These are phyloP conservation scores for Dothideomycetidae sp. DNA, from an alignment of 2,329 filamentous ascomycete species.

Conservation along the genomic window DNA sequence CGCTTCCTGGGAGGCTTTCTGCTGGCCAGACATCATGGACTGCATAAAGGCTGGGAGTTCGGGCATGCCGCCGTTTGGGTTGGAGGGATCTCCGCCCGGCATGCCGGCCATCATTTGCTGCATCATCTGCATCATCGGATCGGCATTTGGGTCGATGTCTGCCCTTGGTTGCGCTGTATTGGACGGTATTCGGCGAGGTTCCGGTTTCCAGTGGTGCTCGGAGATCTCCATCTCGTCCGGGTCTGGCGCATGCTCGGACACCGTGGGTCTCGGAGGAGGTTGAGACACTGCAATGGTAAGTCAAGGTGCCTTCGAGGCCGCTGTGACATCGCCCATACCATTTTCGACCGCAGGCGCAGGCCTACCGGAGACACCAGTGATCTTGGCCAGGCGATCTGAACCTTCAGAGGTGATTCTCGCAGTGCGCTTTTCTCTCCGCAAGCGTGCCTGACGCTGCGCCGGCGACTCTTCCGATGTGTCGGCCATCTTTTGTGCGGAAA, in stretches of 20 bases:
- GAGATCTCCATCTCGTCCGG: slow-evolving; percentile 70
- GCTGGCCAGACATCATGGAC: slow-evolving; percentile 31
- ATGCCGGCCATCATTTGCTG: slow-evolving; percentile 51
- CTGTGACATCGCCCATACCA: slow-evolving; percentile 4
- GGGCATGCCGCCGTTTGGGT: slow-evolving; percentile 23
- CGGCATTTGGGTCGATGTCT: slow-evolving; percentile 28
- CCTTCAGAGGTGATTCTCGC: slow-evolving; percentile 65
- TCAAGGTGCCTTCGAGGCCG: neutral
- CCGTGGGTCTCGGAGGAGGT: slow-evolving; percentile 17
- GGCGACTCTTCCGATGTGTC: slow-evolving; percentile 25
- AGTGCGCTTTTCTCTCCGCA: slow-evolving; percentile 65
- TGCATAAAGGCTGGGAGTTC: slow-evolving; percentile 31
- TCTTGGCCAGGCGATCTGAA: slow-evolving; percentile 55
- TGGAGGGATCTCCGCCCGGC: slow-evolving; percentile 21
- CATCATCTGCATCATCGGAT: slow-evolving; percentile 62
- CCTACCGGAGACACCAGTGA: slow-evolving; percentile 54
- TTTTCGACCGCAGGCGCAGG: slow-evolving; percentile 20
- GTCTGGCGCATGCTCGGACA: slow-evolving; percentile 36
- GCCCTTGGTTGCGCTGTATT: slow-evolving; percentile 3
- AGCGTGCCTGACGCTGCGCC: slow-evolving; percentile 46
- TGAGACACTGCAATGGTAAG: slow-evolving; percentile 7
- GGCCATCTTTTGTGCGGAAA: slow-evolving; percentile 14
- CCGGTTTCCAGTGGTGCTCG: slow-evolving; percentile 29
- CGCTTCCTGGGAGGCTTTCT: slow-evolving; percentile 20
- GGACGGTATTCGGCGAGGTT: slow-evolving; percentile 8